Evolutionary conservation across 23 red algal genomes (phyloP).

Genomic region (Rhodosorus marinus): DNA sequence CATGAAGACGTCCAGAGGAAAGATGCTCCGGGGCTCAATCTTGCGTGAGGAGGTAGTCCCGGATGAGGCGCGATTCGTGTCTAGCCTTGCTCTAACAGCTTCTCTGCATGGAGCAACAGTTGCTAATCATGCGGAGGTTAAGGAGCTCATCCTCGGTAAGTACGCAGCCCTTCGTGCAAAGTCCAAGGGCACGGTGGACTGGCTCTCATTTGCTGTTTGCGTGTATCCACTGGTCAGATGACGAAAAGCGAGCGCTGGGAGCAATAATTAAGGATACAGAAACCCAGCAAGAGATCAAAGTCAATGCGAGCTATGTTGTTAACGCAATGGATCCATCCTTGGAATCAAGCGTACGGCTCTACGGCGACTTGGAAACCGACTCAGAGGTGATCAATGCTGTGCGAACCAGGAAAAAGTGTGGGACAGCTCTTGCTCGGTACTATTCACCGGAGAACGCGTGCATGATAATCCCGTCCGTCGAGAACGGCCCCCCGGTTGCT

Average conservation of each 20-base stretch:
- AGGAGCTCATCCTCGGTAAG: constrained; percentile 20
- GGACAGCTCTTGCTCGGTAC: constrained; percentile 73
- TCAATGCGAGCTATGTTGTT: constrained; percentile 49
- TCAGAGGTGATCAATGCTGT: no score
- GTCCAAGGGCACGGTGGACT: no score
- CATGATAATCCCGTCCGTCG: no score
- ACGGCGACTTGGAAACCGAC: no score
- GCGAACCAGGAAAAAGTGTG: no score
- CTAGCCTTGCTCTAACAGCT: constrained; percentile 54
- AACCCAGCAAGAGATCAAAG: constrained; percentile 62
- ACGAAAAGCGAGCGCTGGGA: constrained; percentile 25
- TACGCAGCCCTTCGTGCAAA: no score
- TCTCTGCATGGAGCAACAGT: constrained; percentile 72
- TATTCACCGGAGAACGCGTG: constrained; percentile 86
- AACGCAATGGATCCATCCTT: constrained; percentile 91
- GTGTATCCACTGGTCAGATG: no score
- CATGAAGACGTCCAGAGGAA: constrained; percentile 14
- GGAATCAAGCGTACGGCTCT: no score
- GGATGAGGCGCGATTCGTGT: constrained; percentile 76
- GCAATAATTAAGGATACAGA: constrained; percentile 39
- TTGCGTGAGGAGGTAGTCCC: constrained; percentile 89
- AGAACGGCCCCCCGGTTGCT: constrained; percentile 86
- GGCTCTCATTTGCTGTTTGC: no score
- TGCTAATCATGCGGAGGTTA: constrained; percentile 83
- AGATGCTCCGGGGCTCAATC: constrained; percentile 60